Percentiles rank a stretch among this genome's conserved stretches.
phyloP scores from a whole-genome alignment of 2,329 filamentous ascomycete genomes.

The Triangularia setosa region DNA sequence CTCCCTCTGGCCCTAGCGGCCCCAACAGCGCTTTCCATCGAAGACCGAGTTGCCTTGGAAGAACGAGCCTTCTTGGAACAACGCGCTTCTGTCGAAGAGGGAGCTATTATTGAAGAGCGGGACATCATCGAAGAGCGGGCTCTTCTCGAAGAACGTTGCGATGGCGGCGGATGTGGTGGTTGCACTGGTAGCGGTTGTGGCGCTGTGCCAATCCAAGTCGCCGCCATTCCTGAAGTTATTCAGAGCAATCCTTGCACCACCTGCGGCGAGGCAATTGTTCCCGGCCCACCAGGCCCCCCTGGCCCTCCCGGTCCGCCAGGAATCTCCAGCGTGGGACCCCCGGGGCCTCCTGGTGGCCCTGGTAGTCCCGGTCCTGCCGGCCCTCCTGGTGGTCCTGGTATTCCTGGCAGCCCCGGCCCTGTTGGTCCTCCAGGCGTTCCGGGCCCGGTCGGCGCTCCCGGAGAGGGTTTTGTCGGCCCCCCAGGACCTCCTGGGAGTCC shows the following conservation, averaged over 20 bases:
- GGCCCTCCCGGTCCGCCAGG: neutral
- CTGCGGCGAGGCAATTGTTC: neutral
- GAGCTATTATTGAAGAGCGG: neutral
- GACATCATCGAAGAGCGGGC: neutral
- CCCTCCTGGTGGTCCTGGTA: too few species aligned
- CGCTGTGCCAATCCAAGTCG: neutral
- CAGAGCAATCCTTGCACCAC: neutral
- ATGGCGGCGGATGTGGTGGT: neutral
- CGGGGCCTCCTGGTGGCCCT: too few species aligned
- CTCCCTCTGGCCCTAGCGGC: neutral
- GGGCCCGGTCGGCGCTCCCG: neutral
- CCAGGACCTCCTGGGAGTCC: neutral
- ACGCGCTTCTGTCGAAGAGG: neutral
- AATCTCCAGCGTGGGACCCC: too few species aligned
- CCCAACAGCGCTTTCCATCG: neutral
- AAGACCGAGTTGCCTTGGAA: neutral
- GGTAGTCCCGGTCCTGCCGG: too few species aligned
- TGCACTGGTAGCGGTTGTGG: neutral
- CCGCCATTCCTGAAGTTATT: neutral
- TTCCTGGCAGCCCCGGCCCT: too few species aligned
- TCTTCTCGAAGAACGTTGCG: neutral
- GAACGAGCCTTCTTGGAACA: neutral
- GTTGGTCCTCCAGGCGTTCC: neutral
- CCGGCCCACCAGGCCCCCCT: neutral
- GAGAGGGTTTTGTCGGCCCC: too few species aligned